Conservation (phyloP, 2,329 filamentous ascomycete genomes). For the Diaporthe sp. region DNA sequence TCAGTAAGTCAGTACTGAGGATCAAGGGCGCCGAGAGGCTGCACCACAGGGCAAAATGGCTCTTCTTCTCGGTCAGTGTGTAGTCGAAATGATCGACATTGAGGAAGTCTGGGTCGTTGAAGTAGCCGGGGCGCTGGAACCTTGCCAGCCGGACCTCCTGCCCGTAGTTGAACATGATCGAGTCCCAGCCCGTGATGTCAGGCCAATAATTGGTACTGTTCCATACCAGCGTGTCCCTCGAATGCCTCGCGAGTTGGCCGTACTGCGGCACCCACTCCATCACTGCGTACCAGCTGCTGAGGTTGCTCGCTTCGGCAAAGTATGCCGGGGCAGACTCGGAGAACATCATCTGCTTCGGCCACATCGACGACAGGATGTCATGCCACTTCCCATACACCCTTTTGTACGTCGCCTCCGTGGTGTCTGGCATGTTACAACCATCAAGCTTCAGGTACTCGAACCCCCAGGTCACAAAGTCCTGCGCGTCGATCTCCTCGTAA, state of each 20-base stretch:
- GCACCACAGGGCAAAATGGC: slow-evolving; percentile 50
- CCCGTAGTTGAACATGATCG: slow-evolving; percentile 59
- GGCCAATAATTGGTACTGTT: slow-evolving; percentile 53
- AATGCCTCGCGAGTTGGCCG: slow-evolving; percentile 57
- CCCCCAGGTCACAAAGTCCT: slow-evolving; percentile 50
- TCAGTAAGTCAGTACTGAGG: slow-evolving; percentile 51
- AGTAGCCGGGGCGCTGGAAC: slow-evolving; percentile 49
- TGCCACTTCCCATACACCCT: slow-evolving; percentile 55
- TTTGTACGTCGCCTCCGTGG: slow-evolving; percentile 37
- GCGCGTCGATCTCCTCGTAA: slow-evolving; percentile 53
- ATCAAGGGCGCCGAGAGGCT: slow-evolving; percentile 49
- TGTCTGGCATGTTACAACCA: slow-evolving; percentile 50
- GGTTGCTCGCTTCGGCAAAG: slow-evolving; percentile 48
- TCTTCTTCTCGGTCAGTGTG: slow-evolving; percentile 47
- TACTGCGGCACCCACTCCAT: slow-evolving; percentile 54
- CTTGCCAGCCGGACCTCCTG: slow-evolving; percentile 54
- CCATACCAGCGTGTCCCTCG: slow-evolving; percentile 43
- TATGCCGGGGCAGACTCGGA: slow-evolving; percentile 58
- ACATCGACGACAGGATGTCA: slow-evolving; percentile 47
- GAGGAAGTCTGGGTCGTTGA: slow-evolving; percentile 52
- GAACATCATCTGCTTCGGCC: slow-evolving; percentile 51
- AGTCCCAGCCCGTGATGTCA: slow-evolving; percentile 55
- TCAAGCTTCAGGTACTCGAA: slow-evolving; percentile 53
- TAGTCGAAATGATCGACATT: slow-evolving; percentile 49
- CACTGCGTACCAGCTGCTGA: slow-evolving; percentile 56